phyloP scores from a whole-genome alignment of 2,329 filamentous ascomycete genomes.

The Ustilaginoidea virens region DNA sequence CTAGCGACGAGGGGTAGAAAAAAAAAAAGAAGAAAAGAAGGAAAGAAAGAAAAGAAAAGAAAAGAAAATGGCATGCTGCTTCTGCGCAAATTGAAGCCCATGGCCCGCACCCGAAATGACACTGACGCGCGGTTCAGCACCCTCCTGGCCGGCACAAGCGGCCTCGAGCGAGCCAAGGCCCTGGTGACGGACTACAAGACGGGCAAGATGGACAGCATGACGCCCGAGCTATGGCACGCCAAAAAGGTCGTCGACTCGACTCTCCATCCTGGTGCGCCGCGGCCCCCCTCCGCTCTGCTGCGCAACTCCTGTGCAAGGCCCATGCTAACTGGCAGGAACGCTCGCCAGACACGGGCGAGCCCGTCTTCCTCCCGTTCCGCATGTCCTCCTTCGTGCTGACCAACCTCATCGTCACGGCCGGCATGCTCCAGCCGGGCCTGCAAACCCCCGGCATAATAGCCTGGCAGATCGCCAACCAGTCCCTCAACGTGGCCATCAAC shows the following conservation, averaged over 20 bases:
- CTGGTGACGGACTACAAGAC: constrained; percentile 77
- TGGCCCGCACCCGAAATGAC: too few species aligned
- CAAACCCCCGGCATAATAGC: constrained; percentile 68
- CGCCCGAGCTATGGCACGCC: constrained; percentile 77
- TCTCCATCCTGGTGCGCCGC: constrained; percentile 66
- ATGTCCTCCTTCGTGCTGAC: constrained; percentile 94
- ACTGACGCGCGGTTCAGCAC: too few species aligned
- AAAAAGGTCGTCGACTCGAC: constrained; percentile 98
- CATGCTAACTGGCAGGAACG: too few species aligned
- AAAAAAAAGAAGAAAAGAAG: too few species aligned
- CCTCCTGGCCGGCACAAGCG: constrained; percentile 60
- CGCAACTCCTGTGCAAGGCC: neutral
- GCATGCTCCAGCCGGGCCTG: constrained; percentile 89
- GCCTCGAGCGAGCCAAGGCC: constrained; percentile 74
- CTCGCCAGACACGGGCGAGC: constrained; percentile 90
- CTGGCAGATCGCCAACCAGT: constrained; percentile 96
- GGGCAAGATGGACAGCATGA: constrained; percentile 67
- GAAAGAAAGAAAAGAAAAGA: too few species aligned
- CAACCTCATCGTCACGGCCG: constrained; percentile 86
- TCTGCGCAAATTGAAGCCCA: too few species aligned
- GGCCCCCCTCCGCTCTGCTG: neutral
- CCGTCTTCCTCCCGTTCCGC: constrained; percentile 86
- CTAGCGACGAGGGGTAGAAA: too few species aligned
- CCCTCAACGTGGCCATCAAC: constrained; percentile 96
- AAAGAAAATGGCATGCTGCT: neutral